phyloP scores from a whole-genome alignment of 2,329 filamentous ascomycete species.

The Herpotrichia juniperi region DNA sequence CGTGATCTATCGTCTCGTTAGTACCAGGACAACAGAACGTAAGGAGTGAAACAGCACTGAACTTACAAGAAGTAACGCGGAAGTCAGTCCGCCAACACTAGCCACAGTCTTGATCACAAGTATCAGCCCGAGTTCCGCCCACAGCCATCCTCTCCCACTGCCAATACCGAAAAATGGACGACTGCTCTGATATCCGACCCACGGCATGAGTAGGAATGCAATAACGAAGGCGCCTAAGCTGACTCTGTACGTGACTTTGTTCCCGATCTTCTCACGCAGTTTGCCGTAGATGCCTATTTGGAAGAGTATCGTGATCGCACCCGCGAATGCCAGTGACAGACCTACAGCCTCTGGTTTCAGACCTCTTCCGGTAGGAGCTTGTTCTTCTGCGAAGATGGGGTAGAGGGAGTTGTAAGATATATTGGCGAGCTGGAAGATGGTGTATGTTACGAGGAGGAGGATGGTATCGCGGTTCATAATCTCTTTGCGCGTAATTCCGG shows the following conservation, averaged over 20 bases:
- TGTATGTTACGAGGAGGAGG: conserved; percentile 80
- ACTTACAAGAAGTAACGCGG: conserved; percentile 82
- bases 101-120: conserved; percentile 89
- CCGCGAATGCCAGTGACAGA: conserved; percentile 81
- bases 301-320: conserved; percentile 84
- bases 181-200: conserved; percentile 77
- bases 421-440: conserved; percentile 93
- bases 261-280: conserved; percentile 79
- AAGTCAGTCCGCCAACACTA: conserved; percentile 86
- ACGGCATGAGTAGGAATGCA: conserved; percentile 87
- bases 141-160: conserved; percentile 72
- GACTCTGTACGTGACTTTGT: conserved; percentile 80
- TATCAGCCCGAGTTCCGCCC: conserved; percentile 78
- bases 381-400: conserved; percentile 84
- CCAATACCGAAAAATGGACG: conserved; percentile 57
- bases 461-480: conserved; percentile 82
- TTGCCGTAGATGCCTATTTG: conserved; percentile 85
- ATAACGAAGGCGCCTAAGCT: conserved; percentile 80
- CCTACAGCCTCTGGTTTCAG: conserved; percentile 83
- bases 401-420: conserved; percentile 95
- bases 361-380: conserved; percentile 75
- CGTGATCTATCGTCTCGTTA: conserved; percentile 69
- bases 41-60: background rate
- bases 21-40: conserved; percentile 13
- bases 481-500: conserved; percentile 59